Conservation (phyloP, 768 basidiomycete genomes). For the Favolaschia claudopus region DNA sequence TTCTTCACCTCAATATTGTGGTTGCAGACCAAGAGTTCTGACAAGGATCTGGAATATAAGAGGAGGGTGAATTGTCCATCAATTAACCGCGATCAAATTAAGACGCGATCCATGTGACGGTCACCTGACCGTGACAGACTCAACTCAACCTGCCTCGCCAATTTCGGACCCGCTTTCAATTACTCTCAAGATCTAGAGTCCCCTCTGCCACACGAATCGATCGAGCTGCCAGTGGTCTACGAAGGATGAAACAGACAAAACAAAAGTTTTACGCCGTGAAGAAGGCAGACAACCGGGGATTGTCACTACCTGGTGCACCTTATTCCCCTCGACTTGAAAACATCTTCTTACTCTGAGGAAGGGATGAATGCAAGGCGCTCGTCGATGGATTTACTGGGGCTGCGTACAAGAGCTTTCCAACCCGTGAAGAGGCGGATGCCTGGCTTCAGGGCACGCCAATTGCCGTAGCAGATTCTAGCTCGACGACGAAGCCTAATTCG, state of each 20-base stretch:
- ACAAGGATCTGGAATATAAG: too few relatives aligned
- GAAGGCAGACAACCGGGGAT: slow-evolving; percentile 54
- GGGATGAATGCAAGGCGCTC: slow-evolving; percentile 78
- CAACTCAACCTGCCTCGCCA: too few relatives aligned
- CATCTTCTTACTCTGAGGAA: slow-evolving; percentile 33
- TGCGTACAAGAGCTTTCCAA: slow-evolving; percentile 72
- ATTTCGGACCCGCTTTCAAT: too few relatives aligned
- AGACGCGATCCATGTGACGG: too few relatives aligned
- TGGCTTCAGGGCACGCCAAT: slow-evolving; percentile 49
- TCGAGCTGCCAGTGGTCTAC: slow-evolving; percentile 40
- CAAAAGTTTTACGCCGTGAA: too few relatives aligned
- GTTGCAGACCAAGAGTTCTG: too few relatives aligned
- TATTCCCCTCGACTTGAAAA: neutral
- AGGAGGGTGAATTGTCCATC: too few relatives aligned
- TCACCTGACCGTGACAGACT: too few relatives aligned
- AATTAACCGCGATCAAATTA: too few relatives aligned
- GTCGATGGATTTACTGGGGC: slow-evolving; percentile 70
- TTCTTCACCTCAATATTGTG: too few relatives aligned
- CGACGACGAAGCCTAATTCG: slow-evolving; percentile 13
- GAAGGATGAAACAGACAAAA: slow-evolving; percentile 60
- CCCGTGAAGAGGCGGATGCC: slow-evolving; percentile 60
- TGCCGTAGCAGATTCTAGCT: neutral
- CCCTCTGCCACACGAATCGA: neutral
- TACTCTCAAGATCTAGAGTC: too few relatives aligned
- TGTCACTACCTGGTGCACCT: slow-evolving; percentile 43